Percentiles rank a stretch among this genome's conserved stretches.
These are phyloP conservation scores for Amanita subjunquillea DNA, from an alignment of 768 basidiomycete genomes.

Conservation along the genomic window DNA sequence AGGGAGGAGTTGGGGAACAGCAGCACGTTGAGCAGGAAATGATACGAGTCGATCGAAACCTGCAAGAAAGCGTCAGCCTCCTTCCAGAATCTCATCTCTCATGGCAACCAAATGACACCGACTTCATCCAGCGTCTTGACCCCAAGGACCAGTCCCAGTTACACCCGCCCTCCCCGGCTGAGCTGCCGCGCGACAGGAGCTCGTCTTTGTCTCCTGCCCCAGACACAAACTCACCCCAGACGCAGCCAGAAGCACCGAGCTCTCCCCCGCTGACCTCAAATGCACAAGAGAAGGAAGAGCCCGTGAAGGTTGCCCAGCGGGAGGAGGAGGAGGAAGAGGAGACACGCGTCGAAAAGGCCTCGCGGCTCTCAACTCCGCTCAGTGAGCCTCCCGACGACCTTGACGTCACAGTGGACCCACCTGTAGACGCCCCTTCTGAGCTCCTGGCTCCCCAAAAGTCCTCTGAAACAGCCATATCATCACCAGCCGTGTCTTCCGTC, in stretches of 20 bases:
- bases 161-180: conserved; percentile 8
- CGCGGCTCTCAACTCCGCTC: conserved; percentile 60
- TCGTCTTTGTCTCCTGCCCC: conserved; percentile 52
- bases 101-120: conserved; percentile 2
- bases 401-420: conserved; percentile 23
- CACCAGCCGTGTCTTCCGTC: conserved; percentile 7
- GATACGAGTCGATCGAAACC: conserved; percentile 8
- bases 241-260: conserved; percentile 13
- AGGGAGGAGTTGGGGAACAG: not conserved
- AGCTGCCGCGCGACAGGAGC: conserved; percentile 31
- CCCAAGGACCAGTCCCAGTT: conserved; percentile 9
- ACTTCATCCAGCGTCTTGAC: conserved; percentile 15
- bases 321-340: conserved; percentile 29
- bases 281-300: conserved; percentile 23
- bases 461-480: not conserved
- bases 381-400: conserved; percentile 56
- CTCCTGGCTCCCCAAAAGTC: not conserved
- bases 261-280: conserved; percentile 9
- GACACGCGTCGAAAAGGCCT: conserved; percentile 22
- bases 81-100: conserved; percentile 1
- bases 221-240: conserved; percentile 28
- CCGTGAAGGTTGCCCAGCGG: conserved; percentile 20
- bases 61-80: conserved; percentile 4
- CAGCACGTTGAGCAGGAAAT: conserved; percentile 1
- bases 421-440: not conserved